Base-by-base conservation (phyloP, 108 stramenopile species). In the Nitzschia inconspicua region DNA sequence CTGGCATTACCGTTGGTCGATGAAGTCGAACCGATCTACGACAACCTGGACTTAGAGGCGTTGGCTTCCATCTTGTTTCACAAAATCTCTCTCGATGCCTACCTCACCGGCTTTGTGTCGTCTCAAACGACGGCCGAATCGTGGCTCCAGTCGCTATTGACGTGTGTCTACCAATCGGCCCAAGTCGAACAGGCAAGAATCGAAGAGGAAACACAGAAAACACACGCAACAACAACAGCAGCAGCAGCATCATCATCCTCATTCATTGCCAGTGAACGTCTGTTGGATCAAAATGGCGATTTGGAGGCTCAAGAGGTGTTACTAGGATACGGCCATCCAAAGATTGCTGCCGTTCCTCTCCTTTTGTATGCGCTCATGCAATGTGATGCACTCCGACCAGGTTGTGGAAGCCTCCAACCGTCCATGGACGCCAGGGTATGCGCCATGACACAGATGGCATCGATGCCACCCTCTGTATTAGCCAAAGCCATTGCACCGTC, bases 251-350 rank as follows among this genome's bases (percentile, higher is more conserved):
- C 22, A 30, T 27, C 11, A 20, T 44, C 51, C 7, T 8, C 24
- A 2, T 60, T 82, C 59, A 41, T 47, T 26, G 63, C 66, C 51
- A 41, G 44, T 4, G 74, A 78, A 31, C 77, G 81, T 11, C 36
- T 82, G 8, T 19, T 82, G 50, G 57, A 78, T 35, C 34, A 63
- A 5, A 54, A 44, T 10, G 74, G 67, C 1, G 32, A 47, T 16
- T 25, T 80, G 16, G 49, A 53, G 9, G 44, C 48, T 29, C 48
- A 65, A 8, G 76, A 80, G 4, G 53, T 80, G 0, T 43, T 84
- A 36, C 44, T 84, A 56, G 83, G 61, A 20, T 63, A 78, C 24
- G 83, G 83, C 2, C 83, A 84, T 35, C 57, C 27, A n/a, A 46
- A 52, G 39, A 44, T 75, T 4, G 32, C 35, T 18, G 13, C 23